Base-by-base conservation (phyloP, 192 early-diverging fungal genomes). In the Ambispora gerdemannii region DNA sequence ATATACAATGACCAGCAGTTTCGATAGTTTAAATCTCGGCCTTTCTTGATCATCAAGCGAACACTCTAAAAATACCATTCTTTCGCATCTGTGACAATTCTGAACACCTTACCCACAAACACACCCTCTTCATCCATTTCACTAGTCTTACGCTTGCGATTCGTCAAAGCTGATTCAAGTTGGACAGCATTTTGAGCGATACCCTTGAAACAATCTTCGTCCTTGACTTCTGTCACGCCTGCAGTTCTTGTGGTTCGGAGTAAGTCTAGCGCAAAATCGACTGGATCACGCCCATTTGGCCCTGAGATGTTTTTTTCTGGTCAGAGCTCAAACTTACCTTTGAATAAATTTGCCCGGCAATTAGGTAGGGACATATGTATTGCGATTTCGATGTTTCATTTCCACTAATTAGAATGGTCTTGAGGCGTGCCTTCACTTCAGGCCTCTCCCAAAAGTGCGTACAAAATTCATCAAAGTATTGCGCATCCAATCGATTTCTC, bases 101-200 rank as follows among this genome's bases (percentile, higher is more conserved):
- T 79, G 70, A 78, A 72, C 2, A 75, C 56, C 33, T 73, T 69
- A 28, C 52, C 65, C n/a, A 49, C 50, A 59, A 72, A 66, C 2
- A 43, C 27, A 55, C 19, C n/a, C 20, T 59, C 68, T 1, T 49
- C 22, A 2, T 64, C 36, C 63, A 64, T 28, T 31, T 61, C 59
- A 50, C 15, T 27, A 22, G 0, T 27, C 20, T 64, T 50, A 50
- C 47, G 43, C 43, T 64, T 50, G 24, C 7, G 47, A 25, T 55
- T 31, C 17, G 68, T 64, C 62, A 77, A 63, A 15, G 58, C 53
- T 17, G 70, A 71, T 61, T 74, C 76, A 58, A 77, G 61, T 50
- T 74, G 72, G 32, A 77, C 63, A 27, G 28, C 43, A 50, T 65
- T 65, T 28, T 65, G 63, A 49, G 63, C 63, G 50, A 65, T 49